Evolutionary conservation across 2,329 filamentous ascomycete species (phyloP), one percentile per base, ranked within the genome.

Genomic region (Alternaria alternata): DNA sequence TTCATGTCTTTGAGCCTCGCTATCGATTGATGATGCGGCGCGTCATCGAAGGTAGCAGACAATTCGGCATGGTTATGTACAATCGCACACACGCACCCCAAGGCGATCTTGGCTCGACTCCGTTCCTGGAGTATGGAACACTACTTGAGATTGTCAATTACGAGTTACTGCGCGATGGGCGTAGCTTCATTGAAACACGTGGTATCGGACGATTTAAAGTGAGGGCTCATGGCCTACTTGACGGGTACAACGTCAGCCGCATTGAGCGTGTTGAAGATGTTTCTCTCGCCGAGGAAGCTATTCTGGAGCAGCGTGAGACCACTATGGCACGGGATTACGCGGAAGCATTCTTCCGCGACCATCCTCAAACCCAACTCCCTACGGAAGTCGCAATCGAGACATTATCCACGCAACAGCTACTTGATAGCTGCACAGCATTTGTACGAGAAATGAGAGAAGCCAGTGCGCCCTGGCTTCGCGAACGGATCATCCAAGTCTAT

Each of bases 1-100:
- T 97, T 3, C 91, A 96, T 70, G 87, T 97, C n/a, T 97, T 96
- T 73, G 94, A 97, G 75, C 91, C 92, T n/a, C 86, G 91, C 7
- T 97, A 97, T 75, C 88, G 92, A 7, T 83, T 95, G n/a, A 95
- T 97, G 92, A 90, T 97, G 38, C 86, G 90, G 47, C 87, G 93
- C 36, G 90, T 88, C 0, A 81, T 96, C 54, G 90, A 93, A 63
- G 88, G 88, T 0, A 87, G 90, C 61, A 83, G 87, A 14, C 91
- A 88, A 24, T 97, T 97, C 72, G 94, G 94, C 24, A 96, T 97
- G 91, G 85, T 96, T 18, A 85, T 92, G 72, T 88, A 89, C 63
- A 91, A 89, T 66, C 81, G 82, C 46, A 78, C 78, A n/a, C 78
- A 81, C 24, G 77, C 82, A 59, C 73, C 81, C 5, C 86, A 88